phyloP scores from a whole-genome alignment of 2,329 filamentous ascomycete species.

The Botrytis paeoniae region DNA sequence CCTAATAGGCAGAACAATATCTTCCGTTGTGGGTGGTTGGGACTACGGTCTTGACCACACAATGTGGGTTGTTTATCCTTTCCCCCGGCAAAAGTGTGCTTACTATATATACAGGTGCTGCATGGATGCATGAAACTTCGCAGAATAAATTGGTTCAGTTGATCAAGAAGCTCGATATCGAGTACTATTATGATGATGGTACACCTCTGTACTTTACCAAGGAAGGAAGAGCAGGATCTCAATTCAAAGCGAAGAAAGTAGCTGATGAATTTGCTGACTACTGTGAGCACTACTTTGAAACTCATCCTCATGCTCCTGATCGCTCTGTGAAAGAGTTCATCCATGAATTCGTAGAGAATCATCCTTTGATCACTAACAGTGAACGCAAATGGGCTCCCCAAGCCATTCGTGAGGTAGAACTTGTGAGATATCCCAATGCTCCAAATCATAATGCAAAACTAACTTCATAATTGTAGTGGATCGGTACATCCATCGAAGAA shows the following conservation, averaged over 20 bases:
- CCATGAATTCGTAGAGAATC: conserved; percentile 41
- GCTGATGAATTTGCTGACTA: conserved; percentile 46
- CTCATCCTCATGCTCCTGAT: conserved; percentile 43
- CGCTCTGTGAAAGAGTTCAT: conserved; percentile 42
- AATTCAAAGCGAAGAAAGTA: conserved; percentile 47
- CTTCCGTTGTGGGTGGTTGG: conserved; percentile 36
- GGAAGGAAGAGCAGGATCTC: conserved; percentile 43
- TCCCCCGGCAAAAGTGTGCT: conserved; percentile 30
- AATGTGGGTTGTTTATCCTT: conserved; percentile 37
- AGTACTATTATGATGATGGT: conserved; percentile 47
- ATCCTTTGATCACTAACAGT: conserved; percentile 43
- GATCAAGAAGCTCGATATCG: conserved; percentile 42
- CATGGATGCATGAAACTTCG: conserved; percentile 47
- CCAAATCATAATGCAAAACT: neutral
- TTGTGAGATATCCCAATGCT: conserved; percentile 24
- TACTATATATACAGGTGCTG: conserved; percentile 39
- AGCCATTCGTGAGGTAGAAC: conserved; percentile 44
- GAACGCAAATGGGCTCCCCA: conserved; percentile 45
- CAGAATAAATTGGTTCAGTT: conserved; percentile 45
- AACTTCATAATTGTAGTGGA: conserved; percentile 34
- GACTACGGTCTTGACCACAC: conserved; percentile 32
- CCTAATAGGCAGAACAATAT: conserved; percentile 30
- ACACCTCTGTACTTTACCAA: conserved; percentile 43
- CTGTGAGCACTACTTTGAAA: conserved; percentile 42
- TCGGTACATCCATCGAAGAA: conserved; percentile 43